A percentile compares a stretch with the other conserved stretches of the same genome.
These are phyloP conservation scores for Naganishia albida DNA, from an alignment of 1,284 basidiomycete genomes.

Conservation along the genomic window DNA sequence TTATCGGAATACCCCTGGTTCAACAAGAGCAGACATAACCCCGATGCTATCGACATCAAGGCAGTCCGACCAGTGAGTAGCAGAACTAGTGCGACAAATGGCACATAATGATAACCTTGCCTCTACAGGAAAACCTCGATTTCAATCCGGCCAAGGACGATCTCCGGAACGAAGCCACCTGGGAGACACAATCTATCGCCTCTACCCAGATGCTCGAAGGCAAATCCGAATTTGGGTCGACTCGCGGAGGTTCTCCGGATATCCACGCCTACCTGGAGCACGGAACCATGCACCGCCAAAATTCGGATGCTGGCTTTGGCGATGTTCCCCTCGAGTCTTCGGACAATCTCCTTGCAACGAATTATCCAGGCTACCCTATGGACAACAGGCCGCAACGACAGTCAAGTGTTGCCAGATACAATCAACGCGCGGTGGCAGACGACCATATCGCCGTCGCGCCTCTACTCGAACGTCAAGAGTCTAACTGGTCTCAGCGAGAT, in stretches of 20 bases:
- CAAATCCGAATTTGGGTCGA: constrained; percentile 13
- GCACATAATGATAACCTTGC: neutral
- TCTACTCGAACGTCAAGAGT: constrained; percentile 22
- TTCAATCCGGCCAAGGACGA: constrained; percentile 50
- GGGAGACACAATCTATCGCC: constrained; percentile 48
- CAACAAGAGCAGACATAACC: constrained; percentile 41
- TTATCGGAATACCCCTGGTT: constrained; percentile 53
- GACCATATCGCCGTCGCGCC: constrained; percentile 29
- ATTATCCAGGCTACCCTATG: constrained; percentile 3
- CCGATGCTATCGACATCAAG: constrained; percentile 48
- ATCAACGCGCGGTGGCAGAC: constrained; percentile 13
- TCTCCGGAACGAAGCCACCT: constrained; percentile 45
- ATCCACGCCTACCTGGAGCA: constrained; percentile 25
- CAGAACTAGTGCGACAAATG: neutral
- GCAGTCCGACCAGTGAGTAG: constrained; percentile 48
- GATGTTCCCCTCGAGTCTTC: constrained; percentile 26
- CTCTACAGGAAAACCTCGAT: constrained; percentile 50
- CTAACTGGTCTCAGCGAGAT: constrained; percentile 25
- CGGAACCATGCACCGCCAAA: constrained; percentile 20
- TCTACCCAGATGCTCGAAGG: constrained; percentile 46
- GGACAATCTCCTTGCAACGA: constrained; percentile 20
- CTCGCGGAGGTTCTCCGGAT: constrained; percentile 13
- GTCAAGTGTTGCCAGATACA: constrained; percentile 29
- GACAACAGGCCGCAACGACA: constrained; percentile 20
- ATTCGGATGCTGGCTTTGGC: constrained; percentile 18